Conservation (phyloP, 2,329 filamentous ascomycete species). For the Diaporthe sp. region DNA sequence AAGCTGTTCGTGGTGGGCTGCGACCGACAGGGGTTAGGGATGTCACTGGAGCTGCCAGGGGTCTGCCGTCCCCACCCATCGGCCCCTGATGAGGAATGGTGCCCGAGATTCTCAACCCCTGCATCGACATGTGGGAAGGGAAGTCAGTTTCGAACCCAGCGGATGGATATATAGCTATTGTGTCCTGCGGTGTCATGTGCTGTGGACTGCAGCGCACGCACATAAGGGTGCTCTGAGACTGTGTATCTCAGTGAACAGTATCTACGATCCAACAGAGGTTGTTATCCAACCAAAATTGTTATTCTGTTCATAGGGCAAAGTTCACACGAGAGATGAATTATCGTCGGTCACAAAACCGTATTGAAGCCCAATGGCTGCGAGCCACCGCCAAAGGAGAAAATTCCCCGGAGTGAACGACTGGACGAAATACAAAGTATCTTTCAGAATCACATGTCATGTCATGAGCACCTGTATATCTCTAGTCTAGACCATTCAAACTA, state of each 20-base stretch:
- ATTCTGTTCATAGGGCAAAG: background rate
- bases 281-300: too few species aligned
- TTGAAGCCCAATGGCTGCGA: background rate
- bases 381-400: background rate
- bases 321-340: background rate
- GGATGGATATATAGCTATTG: background rate
- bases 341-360: background rate
- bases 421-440: background rate
- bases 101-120: slow-evolving; percentile 25
- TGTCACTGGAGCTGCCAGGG: slow-evolving; percentile 24
- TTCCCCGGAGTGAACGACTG: background rate
- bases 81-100: slow-evolving; percentile 28
- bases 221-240: background rate
- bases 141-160: background rate
- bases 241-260: background rate
- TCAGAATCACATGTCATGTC: background rate
- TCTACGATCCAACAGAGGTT: too few species aligned
- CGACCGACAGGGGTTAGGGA: slow-evolving; percentile 28
- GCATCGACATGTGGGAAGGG: slow-evolving; percentile 18
- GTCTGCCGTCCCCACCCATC: slow-evolving; percentile 20
- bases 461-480: background rate
- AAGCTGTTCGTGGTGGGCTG: slow-evolving; percentile 28
- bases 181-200: background rate
- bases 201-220: background rate
- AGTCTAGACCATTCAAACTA: background rate